Percentiles rank a stretch among this genome's conserved stretches.
phyloP scores from a whole-genome alignment of 345 rosid genomes.

The Gossypium ekmanianum region DNA sequence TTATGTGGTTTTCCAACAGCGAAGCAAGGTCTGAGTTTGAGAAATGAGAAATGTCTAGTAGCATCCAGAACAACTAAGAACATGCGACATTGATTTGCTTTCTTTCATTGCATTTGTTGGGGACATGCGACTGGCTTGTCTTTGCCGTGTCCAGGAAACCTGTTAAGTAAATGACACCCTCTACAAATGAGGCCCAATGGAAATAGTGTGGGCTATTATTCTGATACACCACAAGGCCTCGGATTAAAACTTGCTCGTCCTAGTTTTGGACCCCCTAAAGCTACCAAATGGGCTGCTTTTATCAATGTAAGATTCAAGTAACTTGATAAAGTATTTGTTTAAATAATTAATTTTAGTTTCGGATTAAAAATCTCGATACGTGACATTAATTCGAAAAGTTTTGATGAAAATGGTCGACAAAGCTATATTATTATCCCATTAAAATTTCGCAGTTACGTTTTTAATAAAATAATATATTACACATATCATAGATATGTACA shows the following conservation, averaged over 20 bases:
- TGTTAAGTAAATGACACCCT: background rate
- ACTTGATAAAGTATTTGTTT: no score
- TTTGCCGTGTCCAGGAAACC: background rate
- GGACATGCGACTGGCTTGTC: background rate
- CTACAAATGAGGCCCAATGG: background rate
- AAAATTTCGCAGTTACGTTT: no score
- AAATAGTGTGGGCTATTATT: background rate
- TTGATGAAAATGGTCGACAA: no score
- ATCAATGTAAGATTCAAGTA: no score
- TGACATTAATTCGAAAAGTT: fast-evolving
- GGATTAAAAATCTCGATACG: no score
- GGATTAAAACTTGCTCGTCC: background rate
- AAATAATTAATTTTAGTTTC: no score
- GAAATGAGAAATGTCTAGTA: background rate
- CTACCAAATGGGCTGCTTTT: background rate
- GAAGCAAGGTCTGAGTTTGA: background rate
- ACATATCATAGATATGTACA: no score
- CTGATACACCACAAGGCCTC: background rate
- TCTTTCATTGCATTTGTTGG: background rate
- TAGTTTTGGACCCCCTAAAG: background rate
- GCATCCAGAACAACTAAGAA: background rate
- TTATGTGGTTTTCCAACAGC: background rate
- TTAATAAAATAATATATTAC: no score
- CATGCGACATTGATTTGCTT: background rate
- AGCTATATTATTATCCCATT: no score